Percentiles rank a stretch among this genome's conserved stretches.
Evolutionary conservation across 805 yeast genomes (phyloP).

Genomic region (Saccharomycopsis sp.): DNA sequence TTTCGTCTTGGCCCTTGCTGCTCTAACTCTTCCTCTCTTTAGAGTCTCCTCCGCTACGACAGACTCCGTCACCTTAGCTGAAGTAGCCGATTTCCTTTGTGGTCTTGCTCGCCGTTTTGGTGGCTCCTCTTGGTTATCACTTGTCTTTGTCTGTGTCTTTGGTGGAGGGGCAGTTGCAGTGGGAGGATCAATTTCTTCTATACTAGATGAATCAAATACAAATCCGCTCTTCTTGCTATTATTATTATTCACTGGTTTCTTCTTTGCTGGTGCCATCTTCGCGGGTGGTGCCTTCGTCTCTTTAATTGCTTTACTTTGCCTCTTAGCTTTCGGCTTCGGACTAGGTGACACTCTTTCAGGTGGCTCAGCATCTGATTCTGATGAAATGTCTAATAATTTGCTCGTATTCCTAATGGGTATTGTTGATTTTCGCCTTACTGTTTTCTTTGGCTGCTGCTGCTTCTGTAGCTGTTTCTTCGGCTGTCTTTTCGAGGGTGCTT

Average conservation of each 20-base stretch:
- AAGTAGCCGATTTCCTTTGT: too few species aligned
- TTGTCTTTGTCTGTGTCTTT: too few species aligned
- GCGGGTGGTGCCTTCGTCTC: not conserved
- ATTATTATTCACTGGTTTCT: not conserved
- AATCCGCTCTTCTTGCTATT: not conserved
- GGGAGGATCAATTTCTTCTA: not conserved
- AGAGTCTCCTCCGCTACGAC: too few species aligned
- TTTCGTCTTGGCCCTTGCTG: too few species aligned
- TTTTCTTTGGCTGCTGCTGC: not conserved
- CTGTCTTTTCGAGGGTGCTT: too few species aligned
- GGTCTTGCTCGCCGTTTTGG: too few species aligned
- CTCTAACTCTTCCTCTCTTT: too few species aligned
- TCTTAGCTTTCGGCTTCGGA: conserved; percentile 8
- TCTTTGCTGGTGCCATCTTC: conserved; percentile 2
- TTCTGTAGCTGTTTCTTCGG: not conserved
- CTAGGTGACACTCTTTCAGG: too few species aligned
- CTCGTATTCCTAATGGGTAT: conserved; percentile 4
- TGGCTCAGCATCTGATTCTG: conserved; percentile 15
- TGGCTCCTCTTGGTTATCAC: too few species aligned
- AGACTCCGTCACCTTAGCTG: too few species aligned
- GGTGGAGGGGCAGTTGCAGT: too few species aligned
- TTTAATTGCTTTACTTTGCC: not conserved
- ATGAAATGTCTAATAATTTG: conserved; percentile 14
- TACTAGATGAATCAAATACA: not conserved
- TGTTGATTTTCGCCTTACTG: not conserved